Evolutionary conservation across 2,329 filamentous ascomycete species (phyloP).

Genomic region (Dryadomyces quercivorus): DNA sequence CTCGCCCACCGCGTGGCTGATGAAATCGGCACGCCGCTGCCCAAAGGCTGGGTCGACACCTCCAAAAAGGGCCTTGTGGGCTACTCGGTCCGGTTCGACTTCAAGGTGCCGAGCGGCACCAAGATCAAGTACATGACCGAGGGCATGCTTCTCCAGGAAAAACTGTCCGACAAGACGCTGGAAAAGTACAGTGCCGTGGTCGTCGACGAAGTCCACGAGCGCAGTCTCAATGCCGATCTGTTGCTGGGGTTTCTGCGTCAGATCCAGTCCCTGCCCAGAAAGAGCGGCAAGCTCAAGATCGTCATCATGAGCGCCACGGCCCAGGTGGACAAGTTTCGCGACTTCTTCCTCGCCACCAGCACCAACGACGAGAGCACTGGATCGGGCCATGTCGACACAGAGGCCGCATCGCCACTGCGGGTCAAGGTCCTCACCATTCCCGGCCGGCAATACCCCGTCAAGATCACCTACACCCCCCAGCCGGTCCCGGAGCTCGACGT

Average conservation of each 20-base stretch:
- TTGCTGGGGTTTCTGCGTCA: slow-evolving; percentile 79
- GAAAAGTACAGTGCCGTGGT: slow-evolving; percentile 79
- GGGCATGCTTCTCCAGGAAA: slow-evolving; percentile 90
- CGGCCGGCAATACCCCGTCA: slow-evolving; percentile 78
- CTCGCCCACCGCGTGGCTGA: slow-evolving; percentile 78
- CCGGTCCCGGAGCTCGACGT: slow-evolving; percentile 76
- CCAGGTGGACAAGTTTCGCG: slow-evolving; percentile 65
- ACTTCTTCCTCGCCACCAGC: slow-evolving; percentile 61
- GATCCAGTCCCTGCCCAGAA: slow-evolving; percentile 36
- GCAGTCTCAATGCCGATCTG: slow-evolving; percentile 88
- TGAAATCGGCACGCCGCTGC: slow-evolving; percentile 50
- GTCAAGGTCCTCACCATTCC: slow-evolving; percentile 53
- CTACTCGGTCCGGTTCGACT: slow-evolving; percentile 92
- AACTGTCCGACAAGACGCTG: slow-evolving; percentile 73
- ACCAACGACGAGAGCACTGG: too few species aligned
- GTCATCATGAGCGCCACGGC: slow-evolving; percentile 96
- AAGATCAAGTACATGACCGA: slow-evolving; percentile 91
- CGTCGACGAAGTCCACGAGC: slow-evolving; percentile 94
- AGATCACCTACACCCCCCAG: slow-evolving; percentile 59
- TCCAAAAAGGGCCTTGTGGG: slow-evolving; percentile 50
- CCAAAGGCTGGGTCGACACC: slow-evolving; percentile 9
- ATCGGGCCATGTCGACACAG: background rate
- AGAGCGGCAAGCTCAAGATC: slow-evolving; percentile 69
- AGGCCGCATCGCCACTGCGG: background rate
- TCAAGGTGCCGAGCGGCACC: slow-evolving; percentile 67